These are phyloP conservation scores for Apiosordaria backusii DNA, from an alignment of 495 filamentous ascomycete genomes.

Conservation along the genomic window DNA sequence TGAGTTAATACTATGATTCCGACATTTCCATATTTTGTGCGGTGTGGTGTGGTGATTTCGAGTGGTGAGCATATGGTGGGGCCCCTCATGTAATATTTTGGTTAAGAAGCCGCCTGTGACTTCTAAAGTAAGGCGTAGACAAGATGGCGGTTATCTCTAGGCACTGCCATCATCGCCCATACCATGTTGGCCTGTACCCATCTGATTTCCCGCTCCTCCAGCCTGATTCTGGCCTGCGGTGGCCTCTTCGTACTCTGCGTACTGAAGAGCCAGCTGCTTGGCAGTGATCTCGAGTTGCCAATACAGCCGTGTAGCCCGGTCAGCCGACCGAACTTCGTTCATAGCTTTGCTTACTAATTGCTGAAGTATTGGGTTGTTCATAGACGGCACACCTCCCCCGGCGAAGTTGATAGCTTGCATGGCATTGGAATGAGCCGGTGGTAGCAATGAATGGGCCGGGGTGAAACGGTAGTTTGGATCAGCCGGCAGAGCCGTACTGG, in stretches of 20 bases:
- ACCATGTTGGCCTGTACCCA: constrained; percentile 22
- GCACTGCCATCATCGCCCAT: constrained; percentile 32
- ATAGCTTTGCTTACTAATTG: constrained; percentile 39
- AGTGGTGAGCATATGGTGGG: neutral
- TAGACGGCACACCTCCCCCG: constrained; percentile 13
- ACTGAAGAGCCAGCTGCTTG: constrained; percentile 43
- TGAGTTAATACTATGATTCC: neutral
- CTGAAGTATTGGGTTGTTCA: constrained; percentile 38
- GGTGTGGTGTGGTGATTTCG: neutral
- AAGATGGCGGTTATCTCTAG: constrained; percentile 10
- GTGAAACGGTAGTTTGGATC: constrained; percentile 25
- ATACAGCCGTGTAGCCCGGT: constrained; percentile 39
- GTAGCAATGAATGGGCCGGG: constrained; percentile 20
- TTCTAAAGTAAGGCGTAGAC: neutral
- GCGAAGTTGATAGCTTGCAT: constrained; percentile 22
- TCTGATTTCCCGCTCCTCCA: constrained; percentile 9
- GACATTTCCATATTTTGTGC: neutral
- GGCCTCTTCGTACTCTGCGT: constrained; percentile 42
- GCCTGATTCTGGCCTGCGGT: constrained; percentile 15
- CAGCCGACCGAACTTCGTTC: constrained; percentile 38
- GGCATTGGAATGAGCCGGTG: neutral
- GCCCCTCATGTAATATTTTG: neutral
- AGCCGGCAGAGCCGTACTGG: constrained; percentile 24
- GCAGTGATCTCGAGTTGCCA: constrained; percentile 42
- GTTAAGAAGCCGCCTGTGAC: neutral